phyloP scores from a whole-genome alignment of 2,329 filamentous ascomycete species.

The Aureobasidium sp. region DNA sequence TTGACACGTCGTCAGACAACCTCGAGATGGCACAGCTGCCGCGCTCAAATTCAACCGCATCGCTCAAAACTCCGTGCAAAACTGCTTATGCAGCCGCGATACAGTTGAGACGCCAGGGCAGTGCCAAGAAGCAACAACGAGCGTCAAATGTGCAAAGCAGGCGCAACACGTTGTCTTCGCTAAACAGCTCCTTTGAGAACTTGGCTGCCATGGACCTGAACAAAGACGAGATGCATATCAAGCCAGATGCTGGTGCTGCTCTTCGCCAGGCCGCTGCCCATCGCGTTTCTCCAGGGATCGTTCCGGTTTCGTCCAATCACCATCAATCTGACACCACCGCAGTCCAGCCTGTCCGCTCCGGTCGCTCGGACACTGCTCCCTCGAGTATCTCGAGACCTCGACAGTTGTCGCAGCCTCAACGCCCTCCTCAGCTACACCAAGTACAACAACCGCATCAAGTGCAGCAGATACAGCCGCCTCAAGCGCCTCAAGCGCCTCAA shows the following conservation, averaged over 20 bases:
- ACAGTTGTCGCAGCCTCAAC: neutral
- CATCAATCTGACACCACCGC: constrained; percentile 18
- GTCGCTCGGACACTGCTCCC: neutral
- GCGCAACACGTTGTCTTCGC: constrained; percentile 18
- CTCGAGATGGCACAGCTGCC: constrained; percentile 29
- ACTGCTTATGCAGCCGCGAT: constrained; percentile 30
- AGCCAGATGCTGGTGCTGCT: constrained; percentile 32
- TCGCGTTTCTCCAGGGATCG: constrained; percentile 25
- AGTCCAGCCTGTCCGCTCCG: neutral
- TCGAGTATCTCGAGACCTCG: neutral
- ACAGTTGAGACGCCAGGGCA: constrained; percentile 28
- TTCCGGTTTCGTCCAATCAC: constrained; percentile 19
- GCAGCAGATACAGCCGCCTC: neutral
- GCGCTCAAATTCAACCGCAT: constrained; percentile 27
- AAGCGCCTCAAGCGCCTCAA: constrained; percentile 6
- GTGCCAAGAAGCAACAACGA: constrained; percentile 19
- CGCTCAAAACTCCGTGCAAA: constrained; percentile 28
- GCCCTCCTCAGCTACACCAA: constrained; percentile 1
- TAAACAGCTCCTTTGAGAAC: constrained; percentile 18
- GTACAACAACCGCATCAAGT: neutral
- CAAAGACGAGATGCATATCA: constrained; percentile 11
- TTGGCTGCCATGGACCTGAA: constrained; percentile 16
- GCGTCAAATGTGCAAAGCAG: constrained; percentile 14
- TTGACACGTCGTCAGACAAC: constrained; percentile 30
- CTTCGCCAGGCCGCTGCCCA: constrained; percentile 35